Evolutionary conservation across 352 stramenopile species (phyloP), one percentile per base, ranked within the genome.

Genomic region (Elongisporangium senticosum): DNA sequence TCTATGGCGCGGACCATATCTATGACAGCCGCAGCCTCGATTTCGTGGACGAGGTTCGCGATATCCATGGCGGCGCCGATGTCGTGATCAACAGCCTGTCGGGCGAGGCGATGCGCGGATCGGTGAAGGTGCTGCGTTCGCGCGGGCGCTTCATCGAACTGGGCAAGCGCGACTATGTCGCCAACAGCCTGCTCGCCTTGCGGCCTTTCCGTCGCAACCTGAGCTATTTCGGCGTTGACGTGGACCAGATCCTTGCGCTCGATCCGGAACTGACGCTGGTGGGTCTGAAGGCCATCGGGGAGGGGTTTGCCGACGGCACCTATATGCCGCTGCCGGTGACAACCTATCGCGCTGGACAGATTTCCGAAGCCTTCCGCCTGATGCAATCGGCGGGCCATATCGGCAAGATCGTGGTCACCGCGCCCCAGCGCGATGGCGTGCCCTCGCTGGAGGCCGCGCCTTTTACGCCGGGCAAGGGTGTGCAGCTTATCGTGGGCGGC

Each of bases 1-100:
- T 52, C 48, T 52, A 52, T 52, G 48, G 48, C 48, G 48, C 48
- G 48, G 48, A 52, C 48, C 48, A 52, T 52, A 52, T 52, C 48
- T 52, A 52, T 52, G 48, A 52, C 48, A 52, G 48, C 48, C 48
- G 48, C 48, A 52, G 48, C 48, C 48, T 52, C 48, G 48, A 52
- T 52, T 52, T 52, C 48, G 48, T 52, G 48, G 48, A 52, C 48
- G 48, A 52, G 48, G 48, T 52, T 52, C 48, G 48, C 48, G 48
- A 52, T 52, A 52, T 52, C 48, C 48, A 52, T 52, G 48, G 48
- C 48, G 48, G 48, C 48, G 48, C 48, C 48, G 48, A 52, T 52
- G 48, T 52, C 48, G 48, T 52, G 48, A 52, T 52, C 48, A 52
- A 52, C 48, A 52, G 48, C 48, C 48, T 52, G 48, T 52, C 48